Evolutionary conservation across 164 flowering plant genomes (phyloP), one percentile per base, ranked within the genome.

Genomic region (Liquidambar formosana): DNA sequence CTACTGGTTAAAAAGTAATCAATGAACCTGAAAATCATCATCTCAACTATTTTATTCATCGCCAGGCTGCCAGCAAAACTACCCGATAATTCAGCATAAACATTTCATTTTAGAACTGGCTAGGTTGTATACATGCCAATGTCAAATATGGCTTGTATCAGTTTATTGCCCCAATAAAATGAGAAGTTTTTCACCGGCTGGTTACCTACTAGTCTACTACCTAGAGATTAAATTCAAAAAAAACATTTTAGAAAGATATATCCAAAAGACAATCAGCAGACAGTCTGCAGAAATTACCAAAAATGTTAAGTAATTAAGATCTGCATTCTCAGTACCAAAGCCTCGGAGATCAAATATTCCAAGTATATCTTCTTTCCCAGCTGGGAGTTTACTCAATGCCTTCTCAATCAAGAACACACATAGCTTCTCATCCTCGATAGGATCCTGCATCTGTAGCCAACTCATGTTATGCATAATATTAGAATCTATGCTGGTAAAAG

Each of bases 321-420:
- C 97, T 58, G 91, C 89, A 81, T 94, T 94, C 60, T 84, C 82
- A 44, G 81, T 59, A 49, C 87, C 64, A 66, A 88, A 94, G 21
- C 93, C 95, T 5, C 89, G 79, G 45, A 94, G 91, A 72, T 94
- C 97, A 76, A 92, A 56, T 75, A 92, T 84, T 64, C 89, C 93
- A 65, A 92, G 90, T 68, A 94, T 83, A 62, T 89, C 79, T 64
- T 85, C 88, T 79, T 83, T 77, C 10, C 94, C 93, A 69, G 80
- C 69, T 51, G 99, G 96, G 54, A 91, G 90, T 74, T 72, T 83
- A 69, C 81, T 80, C 73, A 91, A 70, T 68, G 97, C 96, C 83
- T 87, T 88, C 81, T 95, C 99, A 65, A 92, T 70, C 71, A 86
- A 69, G 76, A 83, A 85, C 15, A 84, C 92, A 73, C 99, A 91